Base-by-base conservation (phyloP, 2,329 filamentous ascomycete genomes). In the Lasiodiplodia hormozganensis region DNA sequence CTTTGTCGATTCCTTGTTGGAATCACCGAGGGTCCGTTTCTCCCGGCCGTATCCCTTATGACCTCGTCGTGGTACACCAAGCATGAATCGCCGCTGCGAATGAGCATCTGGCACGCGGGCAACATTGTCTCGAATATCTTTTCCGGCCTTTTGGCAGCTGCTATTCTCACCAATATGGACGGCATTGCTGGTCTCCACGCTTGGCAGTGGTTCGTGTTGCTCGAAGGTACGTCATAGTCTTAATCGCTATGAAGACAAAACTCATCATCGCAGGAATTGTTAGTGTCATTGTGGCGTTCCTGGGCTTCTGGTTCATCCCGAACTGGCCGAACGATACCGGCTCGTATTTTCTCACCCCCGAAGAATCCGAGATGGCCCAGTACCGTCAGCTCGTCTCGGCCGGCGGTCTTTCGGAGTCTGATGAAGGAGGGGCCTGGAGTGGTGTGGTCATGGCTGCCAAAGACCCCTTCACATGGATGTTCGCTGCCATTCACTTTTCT, bases 311-410 rank as follows among this genome's bases (percentile, higher is more conserved):
- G 70, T 71, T 80, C 52, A 70, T 81, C n/a, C 79, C 79, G 2
- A 86, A 89, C 70, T 74, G 88, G 65, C 87, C 87, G 1, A 81
- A 83, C 72, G 88, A 88, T 76, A 82, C 86, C 18, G 54, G 54
- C 28, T 36, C 54, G 75, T 81, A 57, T 74, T 83, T 70, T 79
- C 88, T 54, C 34, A 62, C 58, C 2, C 12, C 38, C 2, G 58
- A 62, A 21, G 58, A 62, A 40, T 31, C 38, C 1, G 21, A 62
- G 23, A 51, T 62, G 38, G 86, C 87, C 0, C 84, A 87, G 14
- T 57, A 57, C 18, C 54, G 54, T 21, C 54, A 57, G 18, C 54
- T 57, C 2, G 54, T 57, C 5, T 38, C 28, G 14, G 54, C 31
- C 3, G 54, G 54, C 10, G 70, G 79, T 2, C 80, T 57, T 8